These are phyloP conservation scores for Debaryomyces sp. DNA, from an alignment of 1,139 yeast genomes.

Conservation along the genomic window DNA sequence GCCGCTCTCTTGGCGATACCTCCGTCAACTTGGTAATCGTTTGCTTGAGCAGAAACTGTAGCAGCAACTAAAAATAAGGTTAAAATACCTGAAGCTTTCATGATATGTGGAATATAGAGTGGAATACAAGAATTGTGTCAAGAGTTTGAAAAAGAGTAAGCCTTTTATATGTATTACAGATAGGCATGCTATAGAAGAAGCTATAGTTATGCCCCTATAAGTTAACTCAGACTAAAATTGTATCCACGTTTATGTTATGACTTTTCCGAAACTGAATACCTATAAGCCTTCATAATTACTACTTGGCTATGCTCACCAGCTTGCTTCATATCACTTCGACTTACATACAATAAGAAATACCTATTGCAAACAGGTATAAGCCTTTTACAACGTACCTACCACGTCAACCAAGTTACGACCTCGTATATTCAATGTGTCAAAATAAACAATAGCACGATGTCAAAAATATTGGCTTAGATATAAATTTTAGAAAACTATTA, in stretches of 20 bases:
- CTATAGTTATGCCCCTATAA: background rate
- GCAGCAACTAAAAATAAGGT: conserved; percentile 12
- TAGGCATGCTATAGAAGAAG: background rate
- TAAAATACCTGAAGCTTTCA: conserved; percentile 18
- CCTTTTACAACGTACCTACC: background rate
- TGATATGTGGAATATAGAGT: conserved; percentile 4
- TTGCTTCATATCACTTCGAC: background rate
- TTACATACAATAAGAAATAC: background rate
- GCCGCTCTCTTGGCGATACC: conserved; percentile 12
- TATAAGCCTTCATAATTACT: background rate
- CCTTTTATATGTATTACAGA: background rate
- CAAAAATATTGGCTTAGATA: background rate
- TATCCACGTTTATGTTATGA: background rate
- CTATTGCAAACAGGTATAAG: background rate
- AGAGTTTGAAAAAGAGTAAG: background rate
- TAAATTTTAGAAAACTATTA: too few species aligned
- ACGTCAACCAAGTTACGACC: background rate
- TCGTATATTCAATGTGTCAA: background rate
- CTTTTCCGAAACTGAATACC: background rate
- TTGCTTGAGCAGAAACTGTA: conserved; percentile 9
- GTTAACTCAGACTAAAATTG: background rate
- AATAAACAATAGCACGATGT: background rate
- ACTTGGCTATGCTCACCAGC: background rate
- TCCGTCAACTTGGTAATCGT: conserved; percentile 1
- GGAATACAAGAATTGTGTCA: background rate